These are phyloP conservation scores for Canavalia ensiformis DNA, from an alignment of 306 rosid genomes.

Conservation along the genomic window DNA sequence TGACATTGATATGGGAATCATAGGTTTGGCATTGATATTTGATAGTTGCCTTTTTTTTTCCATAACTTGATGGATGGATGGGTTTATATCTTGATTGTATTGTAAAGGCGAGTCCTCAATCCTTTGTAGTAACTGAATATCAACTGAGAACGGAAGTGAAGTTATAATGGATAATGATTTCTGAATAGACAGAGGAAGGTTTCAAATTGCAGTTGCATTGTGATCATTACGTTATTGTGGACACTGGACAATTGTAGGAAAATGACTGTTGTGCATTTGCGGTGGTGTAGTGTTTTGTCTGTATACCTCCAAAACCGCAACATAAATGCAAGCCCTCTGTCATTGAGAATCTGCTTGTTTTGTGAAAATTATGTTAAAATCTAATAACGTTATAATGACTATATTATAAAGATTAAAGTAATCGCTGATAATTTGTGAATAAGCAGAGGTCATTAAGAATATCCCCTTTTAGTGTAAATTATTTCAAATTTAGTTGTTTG, in stretches of 20 bases:
- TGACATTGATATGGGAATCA: slow-evolving; percentile 33
- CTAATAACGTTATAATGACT: slow-evolving; percentile 24
- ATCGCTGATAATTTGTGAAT: slow-evolving; percentile 10
- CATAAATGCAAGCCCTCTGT: not conserved
- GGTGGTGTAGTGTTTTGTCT: not conserved
- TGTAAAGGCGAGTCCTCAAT: not conserved
- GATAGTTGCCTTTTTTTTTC: not conserved
- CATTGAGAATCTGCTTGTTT: slow-evolving; percentile 10
- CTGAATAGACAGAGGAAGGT: not conserved
- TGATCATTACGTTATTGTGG: not conserved
- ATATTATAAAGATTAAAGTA: not conserved
- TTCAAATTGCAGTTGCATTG: not conserved
- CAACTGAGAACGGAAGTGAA: slow-evolving; percentile 15
- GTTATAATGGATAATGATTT: not conserved
- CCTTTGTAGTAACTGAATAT: slow-evolving; percentile 4
- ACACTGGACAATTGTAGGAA: not conserved
- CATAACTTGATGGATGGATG: slow-evolving; percentile 21
- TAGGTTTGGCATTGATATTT: slow-evolving; percentile 30
- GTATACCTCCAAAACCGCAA: not conserved
- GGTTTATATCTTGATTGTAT: slow-evolving; percentile 2
- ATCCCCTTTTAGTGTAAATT: not conserved
- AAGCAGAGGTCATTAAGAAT: not conserved
- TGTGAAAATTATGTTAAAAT: slow-evolving; percentile 7
- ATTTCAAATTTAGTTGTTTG: not conserved
- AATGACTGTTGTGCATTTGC: not conserved